A percentile compares a stretch with the other conserved stretches of the same genome.
phyloP scores from a whole-genome alignment of 2,329 filamentous ascomycete species.

The Colletotrichum paranaense region DNA sequence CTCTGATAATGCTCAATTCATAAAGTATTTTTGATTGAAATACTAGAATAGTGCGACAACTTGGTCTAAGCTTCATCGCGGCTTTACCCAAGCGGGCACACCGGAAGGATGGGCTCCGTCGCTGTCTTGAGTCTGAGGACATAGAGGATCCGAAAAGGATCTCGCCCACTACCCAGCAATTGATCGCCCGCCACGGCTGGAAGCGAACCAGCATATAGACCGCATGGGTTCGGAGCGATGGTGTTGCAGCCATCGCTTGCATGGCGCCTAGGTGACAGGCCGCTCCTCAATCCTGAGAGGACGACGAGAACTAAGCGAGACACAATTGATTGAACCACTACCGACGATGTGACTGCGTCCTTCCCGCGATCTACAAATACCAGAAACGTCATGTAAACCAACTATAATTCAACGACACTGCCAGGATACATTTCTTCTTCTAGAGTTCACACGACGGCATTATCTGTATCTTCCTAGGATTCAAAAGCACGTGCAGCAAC shows the following conservation, averaged over 20 bases:
- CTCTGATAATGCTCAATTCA: background rate
- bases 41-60: background rate
- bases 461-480: too few species aligned
- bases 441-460: background rate
- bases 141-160: background rate
- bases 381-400: background rate
- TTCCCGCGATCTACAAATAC: background rate
- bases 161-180: background rate
- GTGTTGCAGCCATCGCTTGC: background rate
- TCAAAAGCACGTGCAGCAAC: background rate
- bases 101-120: background rate
- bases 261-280: background rate
- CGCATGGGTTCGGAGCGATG: background rate
- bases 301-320: background rate
- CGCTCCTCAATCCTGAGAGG: background rate
- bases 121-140: background rate
- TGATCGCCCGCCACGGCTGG: constrained; percentile 1
- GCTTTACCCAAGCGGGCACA: background rate
- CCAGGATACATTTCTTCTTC: background rate
- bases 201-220: background rate
- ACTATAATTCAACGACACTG: background rate
- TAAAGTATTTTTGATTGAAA: background rate
- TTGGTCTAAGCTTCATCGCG: background rate
- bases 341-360: background rate
- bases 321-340: background rate